A percentile compares a stretch with the other conserved stretches of the same genome.
These are phyloP conservation scores for Megacollybia marginata DNA, from an alignment of 768 basidiomycete genomes.

Conservation along the genomic window DNA sequence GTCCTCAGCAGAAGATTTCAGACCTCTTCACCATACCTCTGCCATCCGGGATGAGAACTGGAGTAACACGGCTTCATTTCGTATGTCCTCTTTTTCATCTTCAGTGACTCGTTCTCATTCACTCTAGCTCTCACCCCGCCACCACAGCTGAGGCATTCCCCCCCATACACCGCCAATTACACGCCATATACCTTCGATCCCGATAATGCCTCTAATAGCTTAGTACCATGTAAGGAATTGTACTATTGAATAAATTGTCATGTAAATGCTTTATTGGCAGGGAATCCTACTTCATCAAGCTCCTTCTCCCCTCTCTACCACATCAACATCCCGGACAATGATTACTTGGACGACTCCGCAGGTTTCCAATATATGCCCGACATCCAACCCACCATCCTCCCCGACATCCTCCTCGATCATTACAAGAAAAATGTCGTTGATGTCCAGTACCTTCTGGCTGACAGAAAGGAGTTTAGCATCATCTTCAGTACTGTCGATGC, in stretches of 20 bases:
- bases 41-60: constrained; percentile 15
- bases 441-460: constrained; percentile 66
- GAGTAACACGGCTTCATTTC: background rate
- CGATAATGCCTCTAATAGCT: constrained; percentile 35
- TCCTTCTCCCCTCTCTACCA: background rate
- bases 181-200: too few relatives aligned
- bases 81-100: constrained; percentile 3
- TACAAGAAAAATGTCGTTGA: constrained; percentile 59
- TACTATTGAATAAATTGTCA: constrained; percentile 63
- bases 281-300: constrained; percentile 14
- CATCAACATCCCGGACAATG: background rate
- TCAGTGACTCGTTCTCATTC: constrained; percentile 15
- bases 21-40: constrained; percentile 14
- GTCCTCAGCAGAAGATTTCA: constrained; percentile 13
- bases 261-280: constrained; percentile 56
- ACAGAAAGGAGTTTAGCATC: constrained; percentile 33
- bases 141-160: background rate
- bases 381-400: background rate
- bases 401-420: constrained; percentile 20
- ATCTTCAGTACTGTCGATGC: constrained; percentile 45
- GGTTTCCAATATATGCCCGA: background rate
- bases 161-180: constrained; percentile 13
- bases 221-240: constrained; percentile 70
- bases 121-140: constrained; percentile 14
- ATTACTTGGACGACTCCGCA: background rate